These are phyloP conservation scores for Litsea cubeba DNA, from an alignment of 164 flowering plant species.

Conservation along the genomic window DNA sequence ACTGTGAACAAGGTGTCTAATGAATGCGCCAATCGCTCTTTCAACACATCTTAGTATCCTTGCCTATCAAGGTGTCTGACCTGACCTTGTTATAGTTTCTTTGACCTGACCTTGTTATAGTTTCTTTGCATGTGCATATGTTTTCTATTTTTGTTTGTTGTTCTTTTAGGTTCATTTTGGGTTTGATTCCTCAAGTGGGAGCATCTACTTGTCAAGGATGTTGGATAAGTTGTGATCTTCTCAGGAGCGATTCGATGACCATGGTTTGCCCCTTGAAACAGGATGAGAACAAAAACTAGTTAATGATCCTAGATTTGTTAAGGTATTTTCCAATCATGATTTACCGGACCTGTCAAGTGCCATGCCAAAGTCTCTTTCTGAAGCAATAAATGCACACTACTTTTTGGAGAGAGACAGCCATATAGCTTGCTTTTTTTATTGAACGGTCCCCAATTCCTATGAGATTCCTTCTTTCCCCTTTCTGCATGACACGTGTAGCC, in stretches of 20 bases:
- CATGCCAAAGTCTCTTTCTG: not conserved
- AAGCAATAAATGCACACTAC: not conserved
- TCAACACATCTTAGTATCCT: no score
- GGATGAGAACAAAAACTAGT: not conserved
- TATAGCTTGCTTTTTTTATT: not conserved
- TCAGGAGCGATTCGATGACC: not conserved
- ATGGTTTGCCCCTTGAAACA: not conserved
- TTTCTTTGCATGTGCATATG: not conserved
- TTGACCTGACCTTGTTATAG: not conserved
- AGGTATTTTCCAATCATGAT: not conserved
- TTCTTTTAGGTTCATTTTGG: not conserved
- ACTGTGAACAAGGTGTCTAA: not conserved
- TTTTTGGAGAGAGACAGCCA: not conserved
- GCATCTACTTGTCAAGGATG: not conserved
- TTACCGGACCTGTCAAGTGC: not conserved
- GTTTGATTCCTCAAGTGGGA: not conserved
- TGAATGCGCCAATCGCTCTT: not conserved
- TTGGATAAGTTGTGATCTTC: no score
- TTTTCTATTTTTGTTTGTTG: not conserved
- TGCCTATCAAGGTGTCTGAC: not conserved
- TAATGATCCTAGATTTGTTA: not conserved
- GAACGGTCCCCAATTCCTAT: conserved; percentile 8
- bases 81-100: no score
- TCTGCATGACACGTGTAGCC: conserved; percentile 6
- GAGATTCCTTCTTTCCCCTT: conserved; percentile 6